Conservation (phyloP, 371 early-diverging fungal genomes). For the Mucor mucedo region DNA sequence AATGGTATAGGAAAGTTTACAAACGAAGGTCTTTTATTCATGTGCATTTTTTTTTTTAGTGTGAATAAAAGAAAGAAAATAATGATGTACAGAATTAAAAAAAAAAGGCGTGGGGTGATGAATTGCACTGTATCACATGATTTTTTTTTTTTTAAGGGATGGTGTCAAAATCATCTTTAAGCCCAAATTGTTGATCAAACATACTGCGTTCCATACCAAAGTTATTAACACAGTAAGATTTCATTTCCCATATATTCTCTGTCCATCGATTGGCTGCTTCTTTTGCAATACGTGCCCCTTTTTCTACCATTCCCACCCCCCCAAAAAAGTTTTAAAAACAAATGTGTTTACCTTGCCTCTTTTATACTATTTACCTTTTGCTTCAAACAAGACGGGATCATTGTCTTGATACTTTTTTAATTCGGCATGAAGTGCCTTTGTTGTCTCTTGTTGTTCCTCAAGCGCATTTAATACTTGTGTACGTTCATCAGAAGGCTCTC, state of each 20-base stretch:
- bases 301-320: slow-evolving; percentile 44
- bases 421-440: slow-evolving; percentile 48
- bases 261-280: slow-evolving; percentile 92
- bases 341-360: background rate
- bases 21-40: slow-evolving; percentile 48
- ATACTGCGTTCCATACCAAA: slow-evolving; percentile 73
- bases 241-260: slow-evolving; percentile 90
- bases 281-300: slow-evolving; percentile 62
- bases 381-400: slow-evolving; percentile 76
- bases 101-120: background rate
- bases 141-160: background rate
- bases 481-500: slow-evolving; percentile 40
- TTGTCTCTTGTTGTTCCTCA: slow-evolving; percentile 48
- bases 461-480: slow-evolving; percentile 48
- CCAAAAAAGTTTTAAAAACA: background rate
- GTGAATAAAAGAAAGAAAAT: background rate
- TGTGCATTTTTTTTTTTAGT: slow-evolving; percentile 1
- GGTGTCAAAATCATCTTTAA: slow-evolving; percentile 83
- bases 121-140: background rate
- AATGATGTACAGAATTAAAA: background rate
- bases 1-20: slow-evolving; percentile 60
- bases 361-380: slow-evolving; percentile 53
- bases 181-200: slow-evolving; percentile 78
- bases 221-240: slow-evolving; percentile 81
- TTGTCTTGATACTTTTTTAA: slow-evolving; percentile 73